Base-by-base conservation (phyloP, 2,329 filamentous ascomycete genomes). In the Beauveria scarabaeidicola region DNA sequence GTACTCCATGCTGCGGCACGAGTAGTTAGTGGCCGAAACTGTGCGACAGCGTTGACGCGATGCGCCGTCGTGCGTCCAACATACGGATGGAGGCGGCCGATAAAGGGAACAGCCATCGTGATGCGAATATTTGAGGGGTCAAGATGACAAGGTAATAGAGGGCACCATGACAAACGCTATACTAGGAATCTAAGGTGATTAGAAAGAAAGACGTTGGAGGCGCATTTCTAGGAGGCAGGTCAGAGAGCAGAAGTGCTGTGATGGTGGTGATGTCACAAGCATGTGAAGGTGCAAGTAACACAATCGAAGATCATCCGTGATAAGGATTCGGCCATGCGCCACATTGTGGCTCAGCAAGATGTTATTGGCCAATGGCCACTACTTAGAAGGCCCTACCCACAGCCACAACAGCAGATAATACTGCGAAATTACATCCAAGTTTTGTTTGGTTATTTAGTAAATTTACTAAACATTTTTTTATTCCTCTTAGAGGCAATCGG, bases 1-100 rank as follows among this genome's bases (percentile, higher is more conserved):
- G 76, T 97, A 97, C 77, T 99, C 92, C 73, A 82, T 82, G 73
- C 89, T 91, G 64, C 5, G 25, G 23, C 27, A 52, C 41, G 6
- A 21, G 11, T 10, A 10, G 56, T 51, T 63, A 56, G 65, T 61
- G n/a, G 11, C 10, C 5, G 15, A 32, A 54, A 53, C 52, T 25
- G 46, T 52, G 51, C 52, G 54, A 52, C 53, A 51, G 47, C 47
- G 50, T n/a, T 29, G 36, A 21, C 43, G 41, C 46, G 53, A 51
- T 57, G 27, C 48, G 61, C 15, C 29, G 10, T 8, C 13, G 10
- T 19, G 21, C 10, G 61, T 29, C 54, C 40, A 62, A 74, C 78
- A 70, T 66, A 82, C 80, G 77, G 73, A 66, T 79, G 77, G 58
- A 81, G 73, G 64, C 78, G 77, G 57, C 80, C 79, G 36, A 82